Evolutionary conservation across 1,284 basidiomycete genomes (phyloP), one percentile per base, ranked within the genome.

Genomic region (Ceratobasidium theobromae): DNA sequence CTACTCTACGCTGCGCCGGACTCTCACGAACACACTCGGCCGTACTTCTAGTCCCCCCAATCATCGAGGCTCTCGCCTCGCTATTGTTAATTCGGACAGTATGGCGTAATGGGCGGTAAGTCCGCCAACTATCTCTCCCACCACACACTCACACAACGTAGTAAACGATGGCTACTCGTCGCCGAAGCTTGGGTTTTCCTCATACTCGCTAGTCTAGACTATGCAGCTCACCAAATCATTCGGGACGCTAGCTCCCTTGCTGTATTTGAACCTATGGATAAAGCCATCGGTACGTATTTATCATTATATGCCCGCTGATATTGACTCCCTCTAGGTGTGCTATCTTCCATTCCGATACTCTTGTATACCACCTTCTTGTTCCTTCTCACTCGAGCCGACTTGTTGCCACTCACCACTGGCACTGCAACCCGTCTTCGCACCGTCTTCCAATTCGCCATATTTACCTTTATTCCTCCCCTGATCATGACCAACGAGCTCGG

Each of bases 1-100:
- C 86, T 43, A 87, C 84, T 70, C 81, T 91, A 70, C 88, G 89
- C 69, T 91, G 89, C 73, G 75, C 82, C 69, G 78, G 80, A 46
- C 79, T 87, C 69, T 78, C 80, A 62, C 73, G 70, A 55, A 70
- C 78, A 35, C 76, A 89, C 75, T 79, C 78, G 67, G 75, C 77
- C 33, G 71, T 81, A 46, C 76, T 90, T 58, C 75, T 89, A 68
- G 79, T 89, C 67, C 87, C 87, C 21, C 79, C 85, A 16, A 82
- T 76, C 28, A 72, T 89, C 58, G 87, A 90, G 75, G 73, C 84
- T 67, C 70, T 89, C 30, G 82, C 86, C 69, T 79, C 84, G 35
- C 74, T 83, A 58, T 77, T 79, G 45, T 76, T 90, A 65, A 70
- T 86, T 60, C 76, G 81, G 66, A 76, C 77, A 21, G 82, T 82